Percentiles rank a stretch among this genome's conserved stretches.
phyloP scores from a whole-genome alignment of 2,329 filamentous ascomycete species.

The Aspergillus sp. region DNA sequence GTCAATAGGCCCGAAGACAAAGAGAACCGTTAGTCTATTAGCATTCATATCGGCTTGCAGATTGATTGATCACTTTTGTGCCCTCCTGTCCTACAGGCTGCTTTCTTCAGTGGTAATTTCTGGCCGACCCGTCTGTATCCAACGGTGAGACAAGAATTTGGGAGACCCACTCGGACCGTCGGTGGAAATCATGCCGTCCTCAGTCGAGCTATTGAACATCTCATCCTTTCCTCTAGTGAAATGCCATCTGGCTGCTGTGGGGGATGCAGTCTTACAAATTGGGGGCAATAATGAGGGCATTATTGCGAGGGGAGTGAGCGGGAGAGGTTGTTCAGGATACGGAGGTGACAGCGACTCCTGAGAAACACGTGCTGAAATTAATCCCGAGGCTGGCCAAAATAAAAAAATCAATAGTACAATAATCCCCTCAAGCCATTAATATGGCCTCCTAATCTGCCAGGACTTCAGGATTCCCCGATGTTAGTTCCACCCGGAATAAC shows the following conservation, averaged over 20 bases:
- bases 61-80: background rate
- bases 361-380: background rate
- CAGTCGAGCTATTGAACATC: background rate
- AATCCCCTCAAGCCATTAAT: background rate
- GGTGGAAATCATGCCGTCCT: background rate
- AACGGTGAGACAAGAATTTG: conserved; percentile 1
- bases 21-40: background rate
- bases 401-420: background rate
- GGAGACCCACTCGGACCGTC: background rate
- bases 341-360: background rate
- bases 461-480: background rate
- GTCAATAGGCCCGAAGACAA: background rate
- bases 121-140: background rate
- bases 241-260: background rate
- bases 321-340: background rate
- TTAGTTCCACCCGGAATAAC: background rate
- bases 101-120: background rate
- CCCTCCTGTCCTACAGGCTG: background rate
- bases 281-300: background rate
- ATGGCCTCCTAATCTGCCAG: background rate
- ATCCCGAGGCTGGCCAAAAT: background rate
- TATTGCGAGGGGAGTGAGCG: background rate
- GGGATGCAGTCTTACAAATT: background rate
- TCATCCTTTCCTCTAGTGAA: background rate
- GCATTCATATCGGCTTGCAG: conserved; percentile 1